Percentiles rank a stretch among this genome's conserved stretches.
phyloP scores from a whole-genome alignment of 1,284 basidiomycete genomes.

The Cutaneotrichosporon cyanovorans region DNA sequence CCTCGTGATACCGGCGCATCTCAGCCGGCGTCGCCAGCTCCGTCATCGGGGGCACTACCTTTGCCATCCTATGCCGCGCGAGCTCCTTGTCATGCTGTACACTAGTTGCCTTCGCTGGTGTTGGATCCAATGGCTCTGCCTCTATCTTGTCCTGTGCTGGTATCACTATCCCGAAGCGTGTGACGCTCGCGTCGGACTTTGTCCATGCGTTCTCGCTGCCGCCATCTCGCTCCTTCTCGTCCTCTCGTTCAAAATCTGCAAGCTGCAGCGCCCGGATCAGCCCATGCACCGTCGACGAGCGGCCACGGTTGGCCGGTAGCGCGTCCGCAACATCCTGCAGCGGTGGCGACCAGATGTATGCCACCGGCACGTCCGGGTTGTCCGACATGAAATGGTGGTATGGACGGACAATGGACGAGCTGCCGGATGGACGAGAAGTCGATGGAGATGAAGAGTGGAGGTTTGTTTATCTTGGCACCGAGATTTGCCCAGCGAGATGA shows the following conservation, averaged over 20 bases:
- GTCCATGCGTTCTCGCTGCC: too few relatives aligned
- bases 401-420: too few relatives aligned
- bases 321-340: slow-evolving; percentile 41
- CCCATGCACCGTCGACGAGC: slow-evolving; percentile 73
- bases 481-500: too few relatives aligned
- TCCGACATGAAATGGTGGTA: background rate
- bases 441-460: too few relatives aligned
- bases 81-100: too few relatives aligned
- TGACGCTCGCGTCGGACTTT: too few relatives aligned
- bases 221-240: background rate
- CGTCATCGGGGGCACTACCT: slow-evolving; percentile 25
- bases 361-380: background rate
- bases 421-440: background rate
- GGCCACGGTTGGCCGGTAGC: slow-evolving; percentile 71
- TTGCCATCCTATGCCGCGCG: too few relatives aligned
- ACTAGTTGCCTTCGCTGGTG: too few relatives aligned
- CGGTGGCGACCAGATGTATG: slow-evolving; percentile 35
- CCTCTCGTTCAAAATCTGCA: slow-evolving; percentile 30
- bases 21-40: slow-evolving; percentile 28
- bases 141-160: too few relatives aligned
- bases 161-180: too few relatives aligned
- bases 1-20: slow-evolving; percentile 45
- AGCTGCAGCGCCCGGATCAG: slow-evolving; percentile 58
- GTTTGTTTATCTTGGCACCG: background rate
- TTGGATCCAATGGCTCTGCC: too few relatives aligned